A percentile compares a stretch with the other conserved stretches of the same genome.
Conservation (phyloP, 2,329 filamentous ascomycete genomes). For the Penicillium hesseltinei region DNA sequence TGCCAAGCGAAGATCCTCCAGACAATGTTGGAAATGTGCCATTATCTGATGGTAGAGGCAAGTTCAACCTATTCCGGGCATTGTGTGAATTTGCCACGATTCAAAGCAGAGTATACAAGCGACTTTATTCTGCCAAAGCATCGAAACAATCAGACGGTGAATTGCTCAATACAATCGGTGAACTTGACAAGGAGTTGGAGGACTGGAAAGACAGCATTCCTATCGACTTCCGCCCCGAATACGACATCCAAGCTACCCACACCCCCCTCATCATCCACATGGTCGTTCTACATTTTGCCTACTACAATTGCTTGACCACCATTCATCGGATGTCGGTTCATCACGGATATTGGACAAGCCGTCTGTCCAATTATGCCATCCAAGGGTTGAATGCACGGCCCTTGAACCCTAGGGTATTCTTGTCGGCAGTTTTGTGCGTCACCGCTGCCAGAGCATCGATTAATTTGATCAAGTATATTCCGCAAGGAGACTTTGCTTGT, state of each 20-base stretch:
- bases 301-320: slow-evolving; percentile 96
- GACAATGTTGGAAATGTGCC: slow-evolving; percentile 96
- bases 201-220: slow-evolving; percentile 97
- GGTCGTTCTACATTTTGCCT: slow-evolving; percentile 91
- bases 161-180: slow-evolving; percentile 89
- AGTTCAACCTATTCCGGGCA: slow-evolving; percentile 90
- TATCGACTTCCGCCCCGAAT: slow-evolving; percentile 92
- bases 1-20: slow-evolving; percentile 83
- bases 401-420: slow-evolving; percentile 90
- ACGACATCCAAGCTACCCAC: slow-evolving; percentile 90
- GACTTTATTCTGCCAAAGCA: slow-evolving; percentile 87
- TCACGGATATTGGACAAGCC: slow-evolving; percentile 96
- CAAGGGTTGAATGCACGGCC: slow-evolving; percentile 88
- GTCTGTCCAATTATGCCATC: slow-evolving; percentile 90
- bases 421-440: slow-evolving; percentile 87
- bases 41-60: slow-evolving; percentile 80
- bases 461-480: slow-evolving; percentile 90
- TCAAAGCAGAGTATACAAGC: slow-evolving; percentile 90
- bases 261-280: slow-evolving; percentile 92
- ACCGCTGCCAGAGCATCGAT: slow-evolving; percentile 91
- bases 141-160: slow-evolving; percentile 90
- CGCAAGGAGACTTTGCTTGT: slow-evolving; percentile 89
- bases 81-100: slow-evolving; percentile 92
- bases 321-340: slow-evolving; percentile 99
- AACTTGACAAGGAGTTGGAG: slow-evolving; percentile 85